These are phyloP conservation scores for Apiospora malaysiana DNA, from an alignment of 2,329 filamentous ascomycete species.

Conservation along the genomic window DNA sequence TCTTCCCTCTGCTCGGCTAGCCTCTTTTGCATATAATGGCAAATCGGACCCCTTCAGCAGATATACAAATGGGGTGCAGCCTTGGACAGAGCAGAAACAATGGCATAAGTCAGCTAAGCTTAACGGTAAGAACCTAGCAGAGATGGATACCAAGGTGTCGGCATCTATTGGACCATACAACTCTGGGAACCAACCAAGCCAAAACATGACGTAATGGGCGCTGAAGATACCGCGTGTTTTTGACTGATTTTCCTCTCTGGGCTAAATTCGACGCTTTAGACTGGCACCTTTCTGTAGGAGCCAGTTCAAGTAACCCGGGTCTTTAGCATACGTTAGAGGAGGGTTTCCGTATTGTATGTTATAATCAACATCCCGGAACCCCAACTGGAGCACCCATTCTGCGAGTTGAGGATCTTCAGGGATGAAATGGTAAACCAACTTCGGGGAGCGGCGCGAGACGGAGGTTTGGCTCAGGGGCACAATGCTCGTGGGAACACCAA, in stretches of 20 bases:
- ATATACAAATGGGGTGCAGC: conserved; percentile 18
- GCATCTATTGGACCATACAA: neutral
- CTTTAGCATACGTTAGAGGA: neutral
- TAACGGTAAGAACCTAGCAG: neutral
- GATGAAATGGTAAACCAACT: neutral
- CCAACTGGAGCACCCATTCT: neutral
- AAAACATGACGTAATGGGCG: neutral
- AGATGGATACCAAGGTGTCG: neutral
- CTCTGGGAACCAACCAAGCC: neutral
- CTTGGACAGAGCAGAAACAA: neutral
- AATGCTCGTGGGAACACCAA: neutral
- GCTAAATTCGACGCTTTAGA: neutral
- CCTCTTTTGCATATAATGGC: no score
- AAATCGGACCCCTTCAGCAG: conserved; percentile 1
- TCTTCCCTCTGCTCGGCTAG: no score
- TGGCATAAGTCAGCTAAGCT: neutral
- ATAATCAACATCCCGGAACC: neutral
- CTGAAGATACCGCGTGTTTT: neutral
- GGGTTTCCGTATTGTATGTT: neutral
- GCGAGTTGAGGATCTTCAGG: neutral
- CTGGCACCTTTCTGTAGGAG: neutral
- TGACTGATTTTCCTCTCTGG: neutral
- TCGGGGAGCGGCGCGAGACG: neutral
- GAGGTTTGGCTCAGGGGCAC: no score
- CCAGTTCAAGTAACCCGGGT: neutral